These are phyloP conservation scores for Earliella scabrosa DNA, from an alignment of 1,284 basidiomycete species.

Conservation along the genomic window DNA sequence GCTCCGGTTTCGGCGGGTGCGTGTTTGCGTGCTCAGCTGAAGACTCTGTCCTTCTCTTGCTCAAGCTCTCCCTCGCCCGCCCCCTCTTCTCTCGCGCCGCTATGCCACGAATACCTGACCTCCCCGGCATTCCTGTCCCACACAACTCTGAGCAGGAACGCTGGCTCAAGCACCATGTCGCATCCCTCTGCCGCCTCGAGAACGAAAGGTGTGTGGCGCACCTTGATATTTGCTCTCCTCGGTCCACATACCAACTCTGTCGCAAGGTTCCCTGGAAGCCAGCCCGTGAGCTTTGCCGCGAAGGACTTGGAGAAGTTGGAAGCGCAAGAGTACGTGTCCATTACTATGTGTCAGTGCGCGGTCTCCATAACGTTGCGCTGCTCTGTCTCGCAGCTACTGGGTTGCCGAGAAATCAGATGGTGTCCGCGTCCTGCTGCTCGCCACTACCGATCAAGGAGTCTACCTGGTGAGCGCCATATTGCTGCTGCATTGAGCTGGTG, in stretches of 20 bases:
- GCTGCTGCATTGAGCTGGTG: not conserved
- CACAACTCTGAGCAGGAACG: conserved; percentile 58
- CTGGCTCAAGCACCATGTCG: conserved; percentile 69
- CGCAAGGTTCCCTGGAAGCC: conserved; percentile 85
- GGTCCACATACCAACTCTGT: not conserved
- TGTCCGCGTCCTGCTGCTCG: conserved; percentile 86
- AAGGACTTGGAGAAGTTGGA: conserved; percentile 79
- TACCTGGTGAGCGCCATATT: conserved; percentile 68
- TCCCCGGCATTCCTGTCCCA: conserved; percentile 64
- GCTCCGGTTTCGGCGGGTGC: conserved; percentile 10
- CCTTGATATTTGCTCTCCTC: conserved; percentile 2
- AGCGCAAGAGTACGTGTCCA: conserved; percentile 72
- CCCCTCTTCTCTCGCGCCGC: not conserved
- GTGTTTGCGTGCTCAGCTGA: conserved; percentile 2
- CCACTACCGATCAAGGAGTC: conserved; percentile 70
- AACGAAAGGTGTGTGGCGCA: conserved; percentile 52
- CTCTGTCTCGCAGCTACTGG: conserved; percentile 77
- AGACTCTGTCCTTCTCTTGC: not conserved
- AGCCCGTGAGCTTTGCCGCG: conserved; percentile 86
- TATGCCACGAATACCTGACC: conserved; percentile 60
- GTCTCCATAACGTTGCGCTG: conserved; percentile 6
- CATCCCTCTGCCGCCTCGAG: conserved; percentile 66
- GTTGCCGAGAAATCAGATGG: conserved; percentile 99
- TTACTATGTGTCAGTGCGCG: not conserved
- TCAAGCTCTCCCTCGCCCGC: not conserved